Evolutionary conservation across 2,329 filamentous ascomycete genomes (phyloP), one percentile per base, ranked within the genome.

Genomic region (Fusarium brachygibbosum): DNA sequence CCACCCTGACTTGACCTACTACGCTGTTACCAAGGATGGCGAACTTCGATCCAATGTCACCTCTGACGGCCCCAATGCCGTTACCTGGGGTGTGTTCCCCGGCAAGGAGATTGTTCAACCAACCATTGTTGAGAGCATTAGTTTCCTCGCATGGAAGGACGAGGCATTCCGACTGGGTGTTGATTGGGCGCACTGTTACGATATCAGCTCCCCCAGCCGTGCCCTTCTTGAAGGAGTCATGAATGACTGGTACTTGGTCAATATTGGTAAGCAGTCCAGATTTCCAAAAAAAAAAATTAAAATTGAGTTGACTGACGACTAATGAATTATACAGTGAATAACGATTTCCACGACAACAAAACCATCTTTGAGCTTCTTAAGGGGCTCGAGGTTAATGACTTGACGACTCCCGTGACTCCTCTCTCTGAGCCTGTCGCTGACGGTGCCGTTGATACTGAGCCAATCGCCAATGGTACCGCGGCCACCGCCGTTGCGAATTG

Each of bases 61-160:
- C 11, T 88, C 89, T 23, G 93, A 97, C 72, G 93, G 93, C 8
- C 96, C 96, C 37, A 99, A 99, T 75, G 96, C 96, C n/a, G 93
- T 99, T 50, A 99, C 96, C 3, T 99, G 96, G 96, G 96, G 96
- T 80, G 97, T 99, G 34, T 99, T 98, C 83, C 95, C 96, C 0
- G 96, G 96, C 61, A 97, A 98, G 79, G 96, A 99, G 81, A 98
- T 99, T 77, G 94, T 99, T n/a, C 96, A 99, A 80, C 96, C 96
- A 16, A 99, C 96, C n/a, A 98, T 99, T 75, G 96, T 99, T 53
- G 96, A 99, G 82, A 97, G 93, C 19, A 91, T 99, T 78, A 97
- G 93, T 79, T 99, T 99, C 87, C 84, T 99, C 55, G 96, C 96
- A 4, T 99, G 96, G 96, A 97, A 97, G 82, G 96, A 99, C 73